Evolutionary conservation across 2,329 filamentous ascomycete species (phyloP).

Genomic region (Monosporascus sp.): DNA sequence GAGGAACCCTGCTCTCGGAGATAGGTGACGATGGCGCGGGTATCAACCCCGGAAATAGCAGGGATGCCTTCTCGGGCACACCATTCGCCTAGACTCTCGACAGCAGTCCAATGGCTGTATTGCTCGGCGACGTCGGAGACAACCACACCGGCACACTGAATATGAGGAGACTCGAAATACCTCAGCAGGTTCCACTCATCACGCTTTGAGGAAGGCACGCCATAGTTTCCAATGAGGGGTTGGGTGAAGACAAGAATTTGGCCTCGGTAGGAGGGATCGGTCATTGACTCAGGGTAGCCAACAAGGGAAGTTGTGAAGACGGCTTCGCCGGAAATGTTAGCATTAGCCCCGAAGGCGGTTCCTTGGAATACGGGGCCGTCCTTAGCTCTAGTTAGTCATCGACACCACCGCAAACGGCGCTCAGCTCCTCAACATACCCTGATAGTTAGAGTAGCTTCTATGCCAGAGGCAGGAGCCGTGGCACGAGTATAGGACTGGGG

Average conservation of each 20-base stretch:
- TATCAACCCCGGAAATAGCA: constrained; percentile 94
- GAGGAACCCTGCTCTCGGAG: constrained; percentile 96
- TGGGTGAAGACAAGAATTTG: constrained; percentile 99
- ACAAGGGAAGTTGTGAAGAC: constrained; percentile 98
- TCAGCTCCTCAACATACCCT: constrained; percentile 51
- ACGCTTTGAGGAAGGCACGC: constrained; percentile 79
- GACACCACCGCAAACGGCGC: constrained; percentile 4
- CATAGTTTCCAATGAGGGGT: constrained; percentile 97
- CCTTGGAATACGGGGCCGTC: constrained; percentile 95
- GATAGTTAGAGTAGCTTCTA: constrained; percentile 91
- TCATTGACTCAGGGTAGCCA: constrained; percentile 94
- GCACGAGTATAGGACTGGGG: constrained; percentile 52
- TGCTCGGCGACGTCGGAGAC: constrained; percentile 89
- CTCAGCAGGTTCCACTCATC: constrained; percentile 89
- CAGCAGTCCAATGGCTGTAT: constrained; percentile 98
- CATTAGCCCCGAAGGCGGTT: constrained; percentile 92
- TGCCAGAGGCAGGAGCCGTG: constrained; percentile 62
- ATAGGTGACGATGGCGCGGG: constrained; percentile 90
- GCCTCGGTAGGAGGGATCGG: constrained; percentile 81
- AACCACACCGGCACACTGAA: constrained; percentile 93
- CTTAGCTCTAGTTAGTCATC: constrained; percentile 38
- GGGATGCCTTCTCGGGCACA: constrained; percentile 94
- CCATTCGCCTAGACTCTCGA: constrained; percentile 90
- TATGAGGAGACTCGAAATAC: constrained; percentile 97
- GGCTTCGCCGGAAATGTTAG: constrained; percentile 95